These are phyloP conservation scores for Lablab purpureus DNA, from an alignment of 306 rosid genomes.

Conservation along the genomic window DNA sequence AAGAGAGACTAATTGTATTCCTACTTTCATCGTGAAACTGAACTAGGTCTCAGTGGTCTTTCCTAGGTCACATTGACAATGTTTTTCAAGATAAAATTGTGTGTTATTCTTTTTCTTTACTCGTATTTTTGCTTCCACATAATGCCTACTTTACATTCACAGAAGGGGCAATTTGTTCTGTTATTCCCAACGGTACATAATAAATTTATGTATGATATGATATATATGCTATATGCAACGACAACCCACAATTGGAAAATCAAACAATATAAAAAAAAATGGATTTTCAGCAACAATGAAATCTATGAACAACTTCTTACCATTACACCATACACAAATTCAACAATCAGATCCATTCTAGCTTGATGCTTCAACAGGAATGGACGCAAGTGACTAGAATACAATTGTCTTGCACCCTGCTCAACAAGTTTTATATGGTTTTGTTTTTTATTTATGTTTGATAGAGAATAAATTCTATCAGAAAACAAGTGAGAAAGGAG, in stretches of 20 bases:
- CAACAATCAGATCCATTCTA: conserved; percentile 55
- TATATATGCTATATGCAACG: neutral
- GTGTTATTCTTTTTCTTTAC: too few relatives aligned
- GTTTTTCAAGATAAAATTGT: too few relatives aligned
- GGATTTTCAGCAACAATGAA: neutral
- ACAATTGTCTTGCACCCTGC: conserved; percentile 64
- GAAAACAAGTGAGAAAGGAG: neutral
- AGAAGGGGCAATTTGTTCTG: too few relatives aligned
- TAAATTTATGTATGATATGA: neutral
- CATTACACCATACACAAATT: conserved; percentile 49
- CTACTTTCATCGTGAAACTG: too few relatives aligned
- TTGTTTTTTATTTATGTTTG: conserved; percentile 1
- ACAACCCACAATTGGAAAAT: neutral
- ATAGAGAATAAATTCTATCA: neutral
- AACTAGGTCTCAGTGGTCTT: too few relatives aligned
- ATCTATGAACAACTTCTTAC: conserved; percentile 48
- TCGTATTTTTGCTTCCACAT: too few relatives aligned
- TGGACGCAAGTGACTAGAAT: conserved; percentile 60
- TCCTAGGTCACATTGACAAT: too few relatives aligned
- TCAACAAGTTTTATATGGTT: conserved; percentile 6
- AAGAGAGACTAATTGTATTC: too few relatives aligned
- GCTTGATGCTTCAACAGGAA: conserved; percentile 63
- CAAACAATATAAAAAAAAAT: neutral
- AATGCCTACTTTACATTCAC: too few relatives aligned
- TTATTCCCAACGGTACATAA: neutral